Conservation (phyloP, 768 basidiomycete species). For the Tremella mesenterica region DNA sequence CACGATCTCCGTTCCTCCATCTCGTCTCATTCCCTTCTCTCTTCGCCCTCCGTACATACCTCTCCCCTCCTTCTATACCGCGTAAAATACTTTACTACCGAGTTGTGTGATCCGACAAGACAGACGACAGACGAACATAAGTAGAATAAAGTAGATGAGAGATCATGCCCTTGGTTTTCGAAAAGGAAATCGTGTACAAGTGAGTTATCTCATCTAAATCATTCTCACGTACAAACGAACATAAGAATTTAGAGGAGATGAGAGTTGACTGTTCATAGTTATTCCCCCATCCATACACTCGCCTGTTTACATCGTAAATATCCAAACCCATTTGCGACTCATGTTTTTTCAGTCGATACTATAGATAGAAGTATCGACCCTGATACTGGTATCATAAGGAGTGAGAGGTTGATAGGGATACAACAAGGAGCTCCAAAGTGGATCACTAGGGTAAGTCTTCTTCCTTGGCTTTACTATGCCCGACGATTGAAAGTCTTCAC, state of each 20-base stretch:
- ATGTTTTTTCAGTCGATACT: slow-evolving; percentile 49
- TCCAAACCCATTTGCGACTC: slow-evolving; percentile 59
- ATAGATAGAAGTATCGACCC: slow-evolving; percentile 71
- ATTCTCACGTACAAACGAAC: not conserved
- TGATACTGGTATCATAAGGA: slow-evolving; percentile 76
- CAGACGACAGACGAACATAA: no score
- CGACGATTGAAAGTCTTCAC: no score
- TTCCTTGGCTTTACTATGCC: not conserved
- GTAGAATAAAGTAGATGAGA: no score
- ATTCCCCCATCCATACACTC: slow-evolving; percentile 82
- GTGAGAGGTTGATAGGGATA: slow-evolving; percentile 78
- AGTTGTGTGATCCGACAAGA: no score
- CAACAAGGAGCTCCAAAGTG: slow-evolving; percentile 85
- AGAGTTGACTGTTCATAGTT: slow-evolving; percentile 49
- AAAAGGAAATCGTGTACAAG: slow-evolving; percentile 30
- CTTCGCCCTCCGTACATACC: no score
- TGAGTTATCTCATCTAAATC: slow-evolving; percentile 8
- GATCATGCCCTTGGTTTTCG: slow-evolving; percentile 27
- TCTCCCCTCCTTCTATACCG: no score
- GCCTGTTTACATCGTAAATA: slow-evolving; percentile 94
- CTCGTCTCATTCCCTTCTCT: no score
- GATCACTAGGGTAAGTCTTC: slow-evolving; percentile 69
- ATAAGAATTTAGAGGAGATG: not conserved
- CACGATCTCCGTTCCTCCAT: no score
- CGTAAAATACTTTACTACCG: no score